Evolutionary conservation across 2,329 filamentous ascomycete genomes (phyloP).

Genomic region (Monascus ruber): DNA sequence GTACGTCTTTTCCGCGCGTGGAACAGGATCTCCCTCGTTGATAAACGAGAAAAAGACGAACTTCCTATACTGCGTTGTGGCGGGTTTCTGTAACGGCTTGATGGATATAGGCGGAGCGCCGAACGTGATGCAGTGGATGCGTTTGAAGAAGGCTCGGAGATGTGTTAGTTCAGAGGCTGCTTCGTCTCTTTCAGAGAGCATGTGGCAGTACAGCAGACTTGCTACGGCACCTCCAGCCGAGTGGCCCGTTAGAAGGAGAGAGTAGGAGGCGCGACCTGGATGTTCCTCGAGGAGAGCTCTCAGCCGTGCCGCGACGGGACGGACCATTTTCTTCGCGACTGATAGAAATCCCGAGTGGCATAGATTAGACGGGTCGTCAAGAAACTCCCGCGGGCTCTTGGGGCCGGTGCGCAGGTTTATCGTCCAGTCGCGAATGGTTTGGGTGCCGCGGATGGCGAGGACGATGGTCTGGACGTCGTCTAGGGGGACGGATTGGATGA

Average conservation of each 20-base stretch:
- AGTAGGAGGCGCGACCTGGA: conserved; percentile 53
- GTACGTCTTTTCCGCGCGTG: too few species aligned
- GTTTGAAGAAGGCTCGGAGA: too few species aligned
- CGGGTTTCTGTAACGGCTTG: too few species aligned
- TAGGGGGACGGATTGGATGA: conserved; percentile 61
- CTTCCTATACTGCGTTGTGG: too few species aligned
- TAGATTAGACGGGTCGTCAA: conserved; percentile 65
- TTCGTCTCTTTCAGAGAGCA: conserved; percentile 43
- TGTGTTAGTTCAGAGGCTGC: too few species aligned
- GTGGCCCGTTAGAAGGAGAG: conserved; percentile 73
- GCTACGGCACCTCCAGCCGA: conserved; percentile 79
- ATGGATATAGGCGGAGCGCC: too few species aligned
- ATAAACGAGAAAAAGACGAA: too few species aligned
- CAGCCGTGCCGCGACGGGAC: conserved; percentile 59
- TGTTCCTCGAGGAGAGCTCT: conserved; percentile 61
- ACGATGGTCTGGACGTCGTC: too few species aligned
- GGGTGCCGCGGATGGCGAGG: conserved; percentile 53
- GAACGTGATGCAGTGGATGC: too few species aligned
- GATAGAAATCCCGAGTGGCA: conserved; percentile 73
- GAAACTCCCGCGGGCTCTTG: conserved; percentile 53
- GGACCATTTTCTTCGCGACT: conserved; percentile 64
- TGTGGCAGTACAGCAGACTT: conserved; percentile 67
- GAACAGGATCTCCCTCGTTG: too few species aligned
- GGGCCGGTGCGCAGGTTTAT: conserved; percentile 50
- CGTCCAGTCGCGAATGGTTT: conserved; percentile 74